phyloP scores from a whole-genome alignment of 371 early-diverging fungal genomes.

The Homolaphlyctis polyrhiza region DNA sequence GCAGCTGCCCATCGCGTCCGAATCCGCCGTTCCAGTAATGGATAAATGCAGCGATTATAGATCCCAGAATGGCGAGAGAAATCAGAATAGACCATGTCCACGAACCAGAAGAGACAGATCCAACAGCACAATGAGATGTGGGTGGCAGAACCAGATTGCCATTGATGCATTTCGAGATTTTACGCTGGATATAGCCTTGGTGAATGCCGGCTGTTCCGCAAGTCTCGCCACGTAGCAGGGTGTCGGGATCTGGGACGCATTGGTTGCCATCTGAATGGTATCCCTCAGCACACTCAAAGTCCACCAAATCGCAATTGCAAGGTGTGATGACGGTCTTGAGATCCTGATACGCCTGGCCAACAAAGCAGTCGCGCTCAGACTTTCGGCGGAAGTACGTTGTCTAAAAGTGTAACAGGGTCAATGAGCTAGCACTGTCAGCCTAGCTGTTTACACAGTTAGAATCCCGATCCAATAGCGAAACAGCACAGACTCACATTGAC shows the following conservation, averaged over 20 bases:
- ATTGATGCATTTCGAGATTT: background rate
- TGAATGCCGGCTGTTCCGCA: constrained; percentile 17
- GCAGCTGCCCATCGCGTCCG: constrained; percentile 19
- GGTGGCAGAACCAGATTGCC: background rate
- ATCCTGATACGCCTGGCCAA: constrained; percentile 19
- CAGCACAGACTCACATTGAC: constrained; percentile 14
- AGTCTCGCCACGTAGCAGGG: constrained; percentile 6
- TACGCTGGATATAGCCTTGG: background rate
- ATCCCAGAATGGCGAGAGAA: constrained; percentile 20
- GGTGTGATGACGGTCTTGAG: constrained; percentile 5
- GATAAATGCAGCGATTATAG: constrained; percentile 11
- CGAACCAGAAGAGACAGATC: constrained; percentile 4
- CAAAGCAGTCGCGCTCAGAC: constrained; percentile 24
- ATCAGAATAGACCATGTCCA: constrained; percentile 20
- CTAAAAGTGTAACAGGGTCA: constrained; percentile 10
- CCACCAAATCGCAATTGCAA: constrained; percentile 41
- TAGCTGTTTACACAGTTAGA: background rate
- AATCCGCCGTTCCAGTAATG: constrained; percentile 8
- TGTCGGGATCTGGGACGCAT: constrained; percentile 19
- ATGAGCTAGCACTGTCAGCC: background rate
- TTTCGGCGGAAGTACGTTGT: constrained; percentile 35
- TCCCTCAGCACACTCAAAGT: constrained; percentile 44
- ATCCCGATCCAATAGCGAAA: background rate
- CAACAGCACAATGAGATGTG: constrained; percentile 26
- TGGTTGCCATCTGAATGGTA: constrained; percentile 14